Base-by-base conservation (phyloP, 2,329 filamentous ascomycete genomes). In the Ceratocystis albifundus region DNA sequence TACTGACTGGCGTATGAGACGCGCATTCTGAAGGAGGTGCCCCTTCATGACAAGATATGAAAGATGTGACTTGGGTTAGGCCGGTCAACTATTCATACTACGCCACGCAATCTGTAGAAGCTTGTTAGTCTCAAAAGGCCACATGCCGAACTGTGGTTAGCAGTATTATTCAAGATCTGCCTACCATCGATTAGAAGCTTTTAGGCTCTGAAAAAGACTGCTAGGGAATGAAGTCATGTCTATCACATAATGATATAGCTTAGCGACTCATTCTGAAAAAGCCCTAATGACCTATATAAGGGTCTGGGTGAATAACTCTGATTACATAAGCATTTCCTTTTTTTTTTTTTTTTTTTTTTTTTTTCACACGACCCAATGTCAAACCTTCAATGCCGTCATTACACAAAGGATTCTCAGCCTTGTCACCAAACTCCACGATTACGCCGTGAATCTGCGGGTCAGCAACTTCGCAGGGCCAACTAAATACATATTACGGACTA, bases 401-500 rank as follows among this genome's bases (percentile, higher is more conserved):
- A 8, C 46, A 48, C 8, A 8, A 50, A 25, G n/a, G 12, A 20
- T 22, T 22, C 48, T 50, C 48, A 50, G 48, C 48, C 48, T 50
- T 50, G 48, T 50, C 48, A 10, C n/a, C n/a, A n/a, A 50, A 20
- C 20, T 20, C 22, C 20, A 50, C 20, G 48, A 50, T 50, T 22
- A 22, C 10, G 10, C 36, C 15, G 20, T 50, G 48, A 22, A 22
- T 25, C 20, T 50, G n/a, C 48, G 48, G 22, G n/a, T 7, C 6
- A 22, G 48, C n/a, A 50, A 22, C n/a, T 10, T 50, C 22, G 48
- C n/a, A 20, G 8, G n/a, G 48, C 48, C n/a, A 8, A 20, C 48
- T 22, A 50, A 50, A 22, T 50, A 50, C 48, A 50, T 50, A 50
- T 50, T 50, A 50, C 46, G 48, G 48, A n/a, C 48, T 50, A 50